Base-by-base conservation (phyloP, 2,329 filamentous ascomycete species). In the Tympanopsis confertula region DNA sequence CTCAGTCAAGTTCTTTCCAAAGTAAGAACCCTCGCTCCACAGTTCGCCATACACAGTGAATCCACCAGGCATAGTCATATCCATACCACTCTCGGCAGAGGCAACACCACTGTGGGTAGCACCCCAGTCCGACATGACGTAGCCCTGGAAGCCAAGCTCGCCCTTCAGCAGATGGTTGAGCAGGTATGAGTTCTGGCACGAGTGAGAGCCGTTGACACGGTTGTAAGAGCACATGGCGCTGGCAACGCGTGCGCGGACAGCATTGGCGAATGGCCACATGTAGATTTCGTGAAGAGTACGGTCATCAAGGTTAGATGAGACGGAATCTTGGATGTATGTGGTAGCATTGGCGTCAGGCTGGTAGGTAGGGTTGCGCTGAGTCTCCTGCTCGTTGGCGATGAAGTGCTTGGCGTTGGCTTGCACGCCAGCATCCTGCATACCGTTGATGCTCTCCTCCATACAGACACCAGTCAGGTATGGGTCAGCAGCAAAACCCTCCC, bases 261-360 rank as follows among this genome's bases (percentile, higher is more conserved):
- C 54, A 32, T 58, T 51, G 20, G 66, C 67, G 53, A 77, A 78
- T 2, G 73, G 72, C 73, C 73, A 77, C 5, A 67, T 52, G 43
- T 75, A 76, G 2, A 76, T 56, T 48, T 78, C 75, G 47, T 78
- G 74, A 41, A 78, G 57, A 5, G 74, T 72, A 5, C 73, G 58
- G 50, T 79, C 75, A 38, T 75, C 70, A 13, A 74, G 65, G 45
- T 76, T 74, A 17, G 51, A 41, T 4, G 51, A 56, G n/a, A 58
- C 5, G 4, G 55, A 48, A 42, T 56, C 52, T n/a, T 42, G 35
- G 7, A 41, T 33, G n/a, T 53, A 44, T 14, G 49, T 48, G 7
- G 42, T 48, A 2, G 47, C 2, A 4, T 48, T 50, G 22, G 22
- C 53, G 12, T 54, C 48, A 28, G 42, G 14, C 13, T 45, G 42